These are phyloP conservation scores for Nakazawaea ishiwadae DNA, from an alignment of 805 yeast genomes.

Conservation along the genomic window DNA sequence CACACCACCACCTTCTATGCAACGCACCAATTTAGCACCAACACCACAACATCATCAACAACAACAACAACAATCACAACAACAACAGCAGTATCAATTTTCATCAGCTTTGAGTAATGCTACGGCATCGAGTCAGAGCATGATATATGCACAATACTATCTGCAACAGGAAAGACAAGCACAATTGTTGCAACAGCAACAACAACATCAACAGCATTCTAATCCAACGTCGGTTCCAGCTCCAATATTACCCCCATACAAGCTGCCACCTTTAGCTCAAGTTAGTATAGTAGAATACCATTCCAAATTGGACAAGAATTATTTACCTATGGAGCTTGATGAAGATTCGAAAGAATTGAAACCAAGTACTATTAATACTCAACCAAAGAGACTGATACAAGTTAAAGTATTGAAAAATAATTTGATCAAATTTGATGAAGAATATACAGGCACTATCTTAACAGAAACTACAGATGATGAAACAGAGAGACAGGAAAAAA, in stretches of 20 bases:
- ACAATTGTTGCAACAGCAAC: constrained; percentile 2
- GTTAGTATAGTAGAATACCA: constrained; percentile 3
- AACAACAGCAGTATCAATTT: not conserved
- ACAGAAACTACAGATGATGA: not conserved
- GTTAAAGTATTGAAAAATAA: constrained; percentile 3
- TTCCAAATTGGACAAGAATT: constrained; percentile 1
- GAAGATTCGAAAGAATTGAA: constrained; percentile 4
- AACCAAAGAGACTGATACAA: constrained; percentile 4
- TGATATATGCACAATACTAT: constrained; percentile 5
- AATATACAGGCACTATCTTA: not conserved
- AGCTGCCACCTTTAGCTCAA: constrained; percentile 8
- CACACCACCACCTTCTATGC: not conserved
- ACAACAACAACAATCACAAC: constrained; percentile 1
- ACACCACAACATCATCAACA: not conserved
- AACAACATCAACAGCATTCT: constrained; percentile 2
- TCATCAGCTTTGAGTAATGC: not conserved
- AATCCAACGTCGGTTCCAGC: constrained; percentile 4
- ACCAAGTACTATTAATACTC: constrained; percentile 4
- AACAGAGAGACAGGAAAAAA: constrained; percentile 1
- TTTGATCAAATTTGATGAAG: constrained; percentile 6
- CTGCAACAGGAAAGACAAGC: constrained; percentile 1
- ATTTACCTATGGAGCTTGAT: not conserved
- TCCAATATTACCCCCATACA: constrained; percentile 6
- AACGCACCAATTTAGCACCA: not conserved
- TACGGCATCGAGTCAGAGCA: constrained; percentile 1